Evolutionary conservation across 2,329 filamentous ascomycete genomes (phyloP).

Genomic region (Fusarium nematophilum): DNA sequence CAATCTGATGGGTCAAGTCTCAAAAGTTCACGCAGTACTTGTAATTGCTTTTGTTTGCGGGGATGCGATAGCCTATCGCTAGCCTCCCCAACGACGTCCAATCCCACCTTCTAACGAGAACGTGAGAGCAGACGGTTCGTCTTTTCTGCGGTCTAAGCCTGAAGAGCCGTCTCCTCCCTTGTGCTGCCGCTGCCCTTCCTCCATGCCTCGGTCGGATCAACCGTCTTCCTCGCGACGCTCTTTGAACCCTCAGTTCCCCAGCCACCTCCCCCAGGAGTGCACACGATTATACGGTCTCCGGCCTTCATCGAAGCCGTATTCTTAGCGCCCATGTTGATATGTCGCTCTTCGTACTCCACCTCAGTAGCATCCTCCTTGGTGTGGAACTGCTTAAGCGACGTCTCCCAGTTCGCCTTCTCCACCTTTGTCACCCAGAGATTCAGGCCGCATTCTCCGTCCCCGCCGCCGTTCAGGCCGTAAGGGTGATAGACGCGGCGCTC

Average conservation of each 20-base stretch:
- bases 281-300: constrained; percentile 81
- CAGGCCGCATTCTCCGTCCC: constrained; percentile 79
- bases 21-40: background rate
- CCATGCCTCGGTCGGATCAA: constrained; percentile 68
- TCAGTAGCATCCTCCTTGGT: constrained; percentile 47
- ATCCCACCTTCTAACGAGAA: background rate
- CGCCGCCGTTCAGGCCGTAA: constrained; percentile 81
- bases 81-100: background rate
- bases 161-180: constrained; percentile 68
- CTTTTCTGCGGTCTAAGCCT: constrained; percentile 53
- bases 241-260: constrained; percentile 74
- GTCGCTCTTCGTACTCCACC: constrained; percentile 66
- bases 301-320: constrained; percentile 81
- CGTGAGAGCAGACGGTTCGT: background rate
- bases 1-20: background rate
- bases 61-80: background rate
- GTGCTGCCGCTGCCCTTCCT: constrained; percentile 67
- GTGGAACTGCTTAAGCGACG: constrained; percentile 54
- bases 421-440: constrained; percentile 90
- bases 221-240: constrained; percentile 59
- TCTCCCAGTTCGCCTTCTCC: constrained; percentile 64
- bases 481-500: constrained; percentile 81
- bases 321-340: constrained; percentile 81
- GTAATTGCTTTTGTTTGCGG: constrained; percentile 1
- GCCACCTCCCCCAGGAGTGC: constrained; percentile 82